phyloP scores from a whole-genome alignment of 371 early-diverging fungal species.

The Smittium culicis region DNA sequence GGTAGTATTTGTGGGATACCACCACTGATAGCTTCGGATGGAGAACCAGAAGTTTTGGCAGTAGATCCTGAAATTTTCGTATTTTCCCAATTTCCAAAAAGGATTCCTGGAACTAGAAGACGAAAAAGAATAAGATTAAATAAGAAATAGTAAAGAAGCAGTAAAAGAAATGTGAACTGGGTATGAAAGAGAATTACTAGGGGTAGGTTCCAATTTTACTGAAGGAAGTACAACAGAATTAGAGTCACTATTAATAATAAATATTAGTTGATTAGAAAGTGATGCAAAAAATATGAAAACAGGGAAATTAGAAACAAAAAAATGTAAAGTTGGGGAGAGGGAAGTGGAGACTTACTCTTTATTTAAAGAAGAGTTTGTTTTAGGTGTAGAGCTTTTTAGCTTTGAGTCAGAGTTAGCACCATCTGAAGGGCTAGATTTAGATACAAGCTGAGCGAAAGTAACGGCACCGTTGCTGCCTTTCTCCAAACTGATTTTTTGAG shows the following conservation, averaged over 20 bases:
- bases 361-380: background rate
- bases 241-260: background rate
- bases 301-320: background rate
- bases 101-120: slow-evolving; percentile 8
- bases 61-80: background rate
- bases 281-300: background rate
- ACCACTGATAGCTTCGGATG: slow-evolving; percentile 2
- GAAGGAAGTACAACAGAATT: background rate
- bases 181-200: too few relatives aligned
- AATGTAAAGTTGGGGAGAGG: background rate
- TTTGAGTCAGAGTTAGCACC: background rate
- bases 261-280: too few relatives aligned
- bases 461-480: background rate
- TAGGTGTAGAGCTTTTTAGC: background rate
- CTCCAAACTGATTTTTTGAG: background rate
- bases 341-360: background rate
- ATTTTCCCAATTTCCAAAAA: slow-evolving; percentile 2
- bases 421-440: background rate
- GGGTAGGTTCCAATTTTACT: background rate
- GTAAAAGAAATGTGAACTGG: too few relatives aligned
- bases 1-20: slow-evolving; percentile 9
- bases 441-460: background rate
- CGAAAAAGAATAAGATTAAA: background rate
- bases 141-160: background rate
- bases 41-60: background rate